Conservation (phyloP, 2,329 filamentous ascomycete species). For the Bipolaris gigantea region DNA sequence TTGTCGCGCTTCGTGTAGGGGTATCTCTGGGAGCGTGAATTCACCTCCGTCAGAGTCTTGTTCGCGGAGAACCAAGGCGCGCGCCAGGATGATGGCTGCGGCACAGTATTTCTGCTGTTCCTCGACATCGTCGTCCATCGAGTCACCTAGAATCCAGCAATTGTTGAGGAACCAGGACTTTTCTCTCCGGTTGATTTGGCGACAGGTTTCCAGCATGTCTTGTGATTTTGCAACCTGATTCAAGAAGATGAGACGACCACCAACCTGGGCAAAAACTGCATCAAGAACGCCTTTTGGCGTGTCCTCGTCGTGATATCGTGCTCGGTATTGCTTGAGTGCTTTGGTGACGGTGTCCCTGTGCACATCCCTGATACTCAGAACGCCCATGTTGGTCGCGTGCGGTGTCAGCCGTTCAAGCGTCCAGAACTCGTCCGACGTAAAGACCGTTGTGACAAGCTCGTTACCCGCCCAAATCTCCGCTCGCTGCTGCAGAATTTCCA, state of each 20-base stretch:
- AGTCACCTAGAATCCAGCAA: slow-evolving; percentile 73
- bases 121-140: slow-evolving; percentile 96
- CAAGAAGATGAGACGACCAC: slow-evolving; percentile 83
- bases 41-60: slow-evolving; percentile 64
- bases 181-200: slow-evolving; percentile 68
- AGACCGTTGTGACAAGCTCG: slow-evolving; percentile 84
- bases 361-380: slow-evolving; percentile 80
- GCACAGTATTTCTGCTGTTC: slow-evolving; percentile 94
- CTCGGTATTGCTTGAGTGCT: slow-evolving; percentile 75
- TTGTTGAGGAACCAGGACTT: slow-evolving; percentile 79
- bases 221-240: slow-evolving; percentile 80
- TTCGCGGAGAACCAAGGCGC: slow-evolving; percentile 82
- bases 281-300: slow-evolving; percentile 62
- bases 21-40: slow-evolving; percentile 74
- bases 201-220: slow-evolving; percentile 80
- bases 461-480: slow-evolving; percentile 95
- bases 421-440: slow-evolving; percentile 98
- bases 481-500: slow-evolving; percentile 91
- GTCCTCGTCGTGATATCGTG: slow-evolving; percentile 69
- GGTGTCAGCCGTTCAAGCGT: slow-evolving; percentile 92
- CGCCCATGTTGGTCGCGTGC: slow-evolving; percentile 89
- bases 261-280: slow-evolving; percentile 82
- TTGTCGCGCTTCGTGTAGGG: slow-evolving; percentile 53
- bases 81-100: slow-evolving; percentile 90
- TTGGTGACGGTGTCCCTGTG: slow-evolving; percentile 72